These are phyloP conservation scores for Sphaerulina populicola DNA, from an alignment of 2,329 filamentous ascomycete species.

Conservation along the genomic window DNA sequence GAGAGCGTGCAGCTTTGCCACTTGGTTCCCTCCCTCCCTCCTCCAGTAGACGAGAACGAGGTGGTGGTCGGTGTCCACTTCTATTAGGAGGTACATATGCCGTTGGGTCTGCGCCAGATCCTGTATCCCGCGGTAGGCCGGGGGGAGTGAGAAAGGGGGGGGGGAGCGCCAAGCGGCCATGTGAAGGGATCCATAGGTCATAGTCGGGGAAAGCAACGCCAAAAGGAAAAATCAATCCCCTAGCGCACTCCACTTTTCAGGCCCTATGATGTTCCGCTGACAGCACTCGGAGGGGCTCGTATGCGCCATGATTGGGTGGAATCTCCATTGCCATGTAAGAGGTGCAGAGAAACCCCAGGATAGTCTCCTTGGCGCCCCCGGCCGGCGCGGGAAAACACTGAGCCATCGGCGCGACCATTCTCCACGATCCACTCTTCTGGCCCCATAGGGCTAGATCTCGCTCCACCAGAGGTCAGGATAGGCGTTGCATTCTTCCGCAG, in stretches of 20 bases:
- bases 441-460: conserved; percentile 3
- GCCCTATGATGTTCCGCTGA: conserved; percentile 10
- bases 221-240: conserved; percentile 12
- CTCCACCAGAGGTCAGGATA: conserved; percentile 12
- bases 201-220: conserved; percentile 15
- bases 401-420: conserved; percentile 9
- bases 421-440: conserved; percentile 3
- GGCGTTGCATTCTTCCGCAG: conserved; percentile 13
- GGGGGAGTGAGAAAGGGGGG: background rate
- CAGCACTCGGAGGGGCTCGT: background rate
- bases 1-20: background rate
- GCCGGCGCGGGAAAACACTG: conserved; percentile 5
- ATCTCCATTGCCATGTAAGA: conserved; percentile 1
- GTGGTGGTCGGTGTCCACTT: too few relatives aligned
- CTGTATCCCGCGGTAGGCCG: conserved; percentile 4
- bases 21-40: too few relatives aligned
- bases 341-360: background rate
- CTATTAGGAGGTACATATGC: too few relatives aligned
- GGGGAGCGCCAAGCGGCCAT: conserved; percentile 6
- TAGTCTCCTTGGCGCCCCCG: conserved; percentile 1
- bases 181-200: conserved; percentile 18
- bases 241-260: conserved; percentile 4
- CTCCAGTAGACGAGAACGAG: too few relatives aligned
- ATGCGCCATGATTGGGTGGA: conserved; percentile 6
- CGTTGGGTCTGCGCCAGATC: conserved; percentile 6